A percentile compares a stretch with the other conserved stretches of the same genome.
These are phyloP conservation scores for Hyphodiscus hymeniophilus DNA, from an alignment of 495 filamentous ascomycete genomes.

Conservation along the genomic window DNA sequence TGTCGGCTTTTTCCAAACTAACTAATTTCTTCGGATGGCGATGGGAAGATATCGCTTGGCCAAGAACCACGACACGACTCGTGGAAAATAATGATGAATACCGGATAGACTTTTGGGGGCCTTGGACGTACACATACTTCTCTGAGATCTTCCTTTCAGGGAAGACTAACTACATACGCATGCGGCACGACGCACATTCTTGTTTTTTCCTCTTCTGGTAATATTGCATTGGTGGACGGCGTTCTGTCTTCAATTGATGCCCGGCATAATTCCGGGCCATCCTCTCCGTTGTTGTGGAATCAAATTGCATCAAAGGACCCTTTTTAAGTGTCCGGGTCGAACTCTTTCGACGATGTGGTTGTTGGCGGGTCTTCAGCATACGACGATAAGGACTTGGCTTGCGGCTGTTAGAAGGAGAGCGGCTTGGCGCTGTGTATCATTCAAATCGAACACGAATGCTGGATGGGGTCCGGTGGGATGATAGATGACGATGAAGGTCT, in stretches of 20 bases:
- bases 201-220: slow-evolving; percentile 22
- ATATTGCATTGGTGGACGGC: slow-evolving; percentile 24
- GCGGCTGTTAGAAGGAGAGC: background rate
- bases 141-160: slow-evolving; percentile 12
- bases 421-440: slow-evolving; percentile 21
- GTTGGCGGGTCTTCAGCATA: slow-evolving; percentile 11
- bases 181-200: slow-evolving; percentile 17
- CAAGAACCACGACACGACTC: slow-evolving; percentile 6
- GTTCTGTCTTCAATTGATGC: slow-evolving; percentile 9
- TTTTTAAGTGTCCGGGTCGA: slow-evolving; percentile 1
- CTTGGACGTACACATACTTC: slow-evolving; percentile 9
- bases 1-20: slow-evolving; percentile 8
- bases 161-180: slow-evolving; percentile 21
- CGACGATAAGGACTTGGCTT: slow-evolving; percentile 7
- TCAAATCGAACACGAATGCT: slow-evolving; percentile 4
- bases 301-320: slow-evolving; percentile 3
- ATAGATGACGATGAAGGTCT: background rate
- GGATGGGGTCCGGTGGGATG: background rate
- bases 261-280: slow-evolving; percentile 18
- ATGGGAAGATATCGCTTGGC: slow-evolving; percentile 3
- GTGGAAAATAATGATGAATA: slow-evolving; percentile 23
- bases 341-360: background rate
- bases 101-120: slow-evolving; percentile 19
- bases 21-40: slow-evolving; percentile 11
- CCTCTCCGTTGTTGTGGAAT: slow-evolving; percentile 3